Conservation (phyloP, 163 green algal genomes). For the Volvox carteri region DNA sequence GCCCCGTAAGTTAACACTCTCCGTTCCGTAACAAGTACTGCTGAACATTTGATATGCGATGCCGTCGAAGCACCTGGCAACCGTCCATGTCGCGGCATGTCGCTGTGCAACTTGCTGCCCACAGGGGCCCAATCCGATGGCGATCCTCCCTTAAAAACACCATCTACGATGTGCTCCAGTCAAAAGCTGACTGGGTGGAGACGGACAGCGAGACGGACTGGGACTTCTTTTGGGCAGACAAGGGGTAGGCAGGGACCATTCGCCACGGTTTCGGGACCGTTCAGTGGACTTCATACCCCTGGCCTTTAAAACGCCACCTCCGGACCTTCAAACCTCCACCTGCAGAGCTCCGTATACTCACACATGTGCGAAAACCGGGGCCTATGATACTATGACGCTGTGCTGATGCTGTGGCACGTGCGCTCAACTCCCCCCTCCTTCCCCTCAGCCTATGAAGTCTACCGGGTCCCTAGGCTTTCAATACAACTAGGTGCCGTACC, state of each 20-base stretch:
- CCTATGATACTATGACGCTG: no score
- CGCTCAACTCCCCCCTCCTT: no score
- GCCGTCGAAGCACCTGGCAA: background rate
- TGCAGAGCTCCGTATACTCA: no score
- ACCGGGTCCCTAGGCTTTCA: no score
- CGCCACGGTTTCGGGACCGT: no score
- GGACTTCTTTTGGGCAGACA: slow-evolving; percentile 85
- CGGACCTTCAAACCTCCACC: no score
- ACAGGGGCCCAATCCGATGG: slow-evolving; percentile 71
- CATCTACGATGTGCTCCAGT: slow-evolving; percentile 78
- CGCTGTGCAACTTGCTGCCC: background rate
- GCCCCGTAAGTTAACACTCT: slow-evolving; percentile 13
- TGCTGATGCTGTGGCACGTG: no score
- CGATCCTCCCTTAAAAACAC: slow-evolving; percentile 72
- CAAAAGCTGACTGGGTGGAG: slow-evolving; percentile 71
- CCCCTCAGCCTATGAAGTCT: no score
- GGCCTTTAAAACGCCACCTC: no score
- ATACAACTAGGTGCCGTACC: no score
- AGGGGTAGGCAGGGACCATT: slow-evolving; percentile 66
- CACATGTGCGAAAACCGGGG: no score
- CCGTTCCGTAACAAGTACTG: background rate
- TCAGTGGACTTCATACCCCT: no score
- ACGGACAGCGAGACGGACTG: slow-evolving; percentile 74
- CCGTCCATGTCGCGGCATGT: background rate
- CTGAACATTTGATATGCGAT: background rate